Evolutionary conservation across 345 rosid species (phyloP).

Genomic region (Murraya paniculata): DNA sequence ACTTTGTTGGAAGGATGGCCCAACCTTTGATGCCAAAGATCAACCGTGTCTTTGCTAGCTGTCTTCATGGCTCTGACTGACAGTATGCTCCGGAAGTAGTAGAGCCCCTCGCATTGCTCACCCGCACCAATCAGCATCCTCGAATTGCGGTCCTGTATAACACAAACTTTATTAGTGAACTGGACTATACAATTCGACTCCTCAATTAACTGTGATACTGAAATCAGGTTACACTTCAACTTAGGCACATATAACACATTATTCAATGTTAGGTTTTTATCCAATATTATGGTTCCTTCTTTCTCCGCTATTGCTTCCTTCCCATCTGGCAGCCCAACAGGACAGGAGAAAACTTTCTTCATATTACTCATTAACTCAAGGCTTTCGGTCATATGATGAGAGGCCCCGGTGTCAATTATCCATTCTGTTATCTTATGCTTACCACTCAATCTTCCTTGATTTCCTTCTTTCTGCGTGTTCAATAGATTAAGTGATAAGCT

Average conservation of each 20-base stretch:
- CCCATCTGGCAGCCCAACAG: not conserved
- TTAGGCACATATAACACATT: slow-evolving; percentile 5
- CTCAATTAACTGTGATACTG: slow-evolving; percentile 3
- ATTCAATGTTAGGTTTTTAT: not conserved
- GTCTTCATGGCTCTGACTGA: not conserved
- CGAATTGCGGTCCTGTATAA: too few species aligned
- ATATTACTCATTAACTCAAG: not conserved
- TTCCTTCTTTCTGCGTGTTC: too few species aligned
- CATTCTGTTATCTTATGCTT: not conserved
- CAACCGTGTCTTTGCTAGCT: too few species aligned
- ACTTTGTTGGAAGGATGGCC: not conserved
- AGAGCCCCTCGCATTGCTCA: slow-evolving; percentile 1
- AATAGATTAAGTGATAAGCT: too few species aligned
- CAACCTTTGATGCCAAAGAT: not conserved
- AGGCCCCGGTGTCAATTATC: slow-evolving; percentile 6
- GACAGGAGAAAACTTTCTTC: not conserved
- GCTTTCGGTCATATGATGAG: slow-evolving; percentile 2
- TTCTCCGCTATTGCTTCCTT: not conserved
- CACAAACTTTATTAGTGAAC: slow-evolving; percentile 7
- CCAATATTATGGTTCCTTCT: not conserved
- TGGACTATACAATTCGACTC: not conserved
- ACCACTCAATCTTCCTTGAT: too few species aligned
- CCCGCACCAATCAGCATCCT: slow-evolving; percentile 14
- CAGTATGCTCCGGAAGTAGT: not conserved
- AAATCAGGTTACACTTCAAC: not conserved